These are phyloP conservation scores for Mycena albidolilacea DNA, from an alignment of 768 basidiomycete species.

Conservation along the genomic window DNA sequence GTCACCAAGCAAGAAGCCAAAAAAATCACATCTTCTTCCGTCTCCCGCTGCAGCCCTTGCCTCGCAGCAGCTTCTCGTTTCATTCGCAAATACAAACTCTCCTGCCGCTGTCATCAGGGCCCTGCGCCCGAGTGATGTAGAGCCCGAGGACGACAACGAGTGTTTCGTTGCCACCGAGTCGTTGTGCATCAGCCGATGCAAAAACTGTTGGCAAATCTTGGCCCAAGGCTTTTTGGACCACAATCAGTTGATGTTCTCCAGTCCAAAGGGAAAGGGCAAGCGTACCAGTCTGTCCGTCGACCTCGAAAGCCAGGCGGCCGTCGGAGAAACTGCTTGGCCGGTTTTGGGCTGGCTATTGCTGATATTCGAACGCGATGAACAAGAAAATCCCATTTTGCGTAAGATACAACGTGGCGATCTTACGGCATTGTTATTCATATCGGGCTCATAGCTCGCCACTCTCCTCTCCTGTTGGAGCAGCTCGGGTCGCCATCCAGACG, in stretches of 20 bases:
- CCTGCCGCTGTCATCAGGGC: constrained; percentile 68
- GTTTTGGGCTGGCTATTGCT: constrained; percentile 78
- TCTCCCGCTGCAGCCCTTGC: constrained; percentile 64
- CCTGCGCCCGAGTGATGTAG: constrained; percentile 55
- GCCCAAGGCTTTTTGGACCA: constrained; percentile 66
- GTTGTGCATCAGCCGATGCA: constrained; percentile 65
- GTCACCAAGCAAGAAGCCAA: constrained; percentile 67
- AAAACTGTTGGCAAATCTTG: constrained; percentile 75
- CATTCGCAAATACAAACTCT: constrained; percentile 70
- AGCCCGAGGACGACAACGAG: constrained; percentile 51
- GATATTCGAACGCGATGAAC: constrained; percentile 80
- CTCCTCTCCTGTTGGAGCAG: constrained; percentile 70
- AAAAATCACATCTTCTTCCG: constrained; percentile 55
- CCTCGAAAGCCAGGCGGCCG: constrained; percentile 46
- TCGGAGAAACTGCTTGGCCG: constrained; percentile 79
- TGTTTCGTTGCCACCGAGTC: constrained; percentile 73
- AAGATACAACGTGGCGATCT: constrained; percentile 23
- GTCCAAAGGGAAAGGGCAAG: constrained; percentile 55
- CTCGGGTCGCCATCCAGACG: constrained; percentile 68
- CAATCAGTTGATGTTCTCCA: constrained; percentile 44
- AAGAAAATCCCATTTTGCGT: constrained; percentile 32
- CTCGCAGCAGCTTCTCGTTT: constrained; percentile 68
- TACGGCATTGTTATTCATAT: constrained; percentile 12
- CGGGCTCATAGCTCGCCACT: constrained; percentile 52
- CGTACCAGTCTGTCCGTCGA: constrained; percentile 45